Evolutionary conservation across 768 basidiomycete genomes (phyloP), one percentile per base, ranked within the genome.

Genomic region (Gloeostereum incarnatum): DNA sequence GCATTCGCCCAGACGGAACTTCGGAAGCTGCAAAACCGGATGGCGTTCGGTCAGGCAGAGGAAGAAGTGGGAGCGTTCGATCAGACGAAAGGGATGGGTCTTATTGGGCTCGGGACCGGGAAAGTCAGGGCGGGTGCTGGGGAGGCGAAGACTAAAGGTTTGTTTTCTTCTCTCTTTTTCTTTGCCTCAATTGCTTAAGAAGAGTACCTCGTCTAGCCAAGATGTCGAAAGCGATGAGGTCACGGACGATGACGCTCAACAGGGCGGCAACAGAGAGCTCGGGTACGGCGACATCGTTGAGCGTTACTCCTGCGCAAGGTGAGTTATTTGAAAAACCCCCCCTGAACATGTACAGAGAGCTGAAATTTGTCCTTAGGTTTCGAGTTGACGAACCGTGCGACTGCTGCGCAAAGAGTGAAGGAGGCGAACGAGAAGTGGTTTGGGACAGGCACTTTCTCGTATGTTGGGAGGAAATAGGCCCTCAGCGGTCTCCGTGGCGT

Each of bases 341-440:
- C n/a, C 4, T 21, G 29, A 38, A 35, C 42, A 14, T 33, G 33
- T 36, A 20, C 27, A 31, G 46, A 20, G 36, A 38, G 17, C 42
- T 58, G 39, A 59, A 38, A 21, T 41, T 31, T 9, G 42, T 36
- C 38, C 36, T 2, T 47, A 87, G 89, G 91, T 23, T 85, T 99
- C 59, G 93, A 99, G 59, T 69, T 99, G 43, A 92, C 91, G 38
- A 98, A 98, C 54, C 83, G 87, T 18, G 72, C 85, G n/a, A 75
- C 82, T 4, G 78, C 80, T 36, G 76, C 83, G n/a, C 80, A 81
- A 45, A 74, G 83, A 22, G 89, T 96, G 40, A 90, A 91, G 57
- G 92, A 90, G 48, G 96, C 96, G 18, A 98, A 99, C 61, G 91
- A 96, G 38, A 73, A 84, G 19, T 99, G 96, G 96, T 99, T 99